Evolutionary conservation across 164 flowering plant genomes (phyloP).

Genomic region (Liquidambar formosana): DNA sequence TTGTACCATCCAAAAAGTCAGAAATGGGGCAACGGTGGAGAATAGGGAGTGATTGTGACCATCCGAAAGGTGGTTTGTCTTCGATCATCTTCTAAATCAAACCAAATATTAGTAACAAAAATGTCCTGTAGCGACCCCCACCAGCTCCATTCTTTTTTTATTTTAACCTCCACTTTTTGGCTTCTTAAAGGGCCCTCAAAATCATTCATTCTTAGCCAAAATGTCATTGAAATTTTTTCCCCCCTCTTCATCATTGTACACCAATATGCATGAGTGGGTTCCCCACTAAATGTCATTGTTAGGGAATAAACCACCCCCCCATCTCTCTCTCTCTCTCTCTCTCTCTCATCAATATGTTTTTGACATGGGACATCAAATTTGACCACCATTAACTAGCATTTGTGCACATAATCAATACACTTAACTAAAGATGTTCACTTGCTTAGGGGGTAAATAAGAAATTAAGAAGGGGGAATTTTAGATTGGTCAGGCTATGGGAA

Average conservation of each 20-base stretch:
- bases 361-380: background rate
- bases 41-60: no score
- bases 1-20: no score
- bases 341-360: constrained; percentile 12
- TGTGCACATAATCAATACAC: no score
- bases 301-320: constrained; percentile 2
- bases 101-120: no score
- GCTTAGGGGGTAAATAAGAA: no score
- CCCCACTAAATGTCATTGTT: constrained; percentile 14
- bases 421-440: no score
- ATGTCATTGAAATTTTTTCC: background rate
- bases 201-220: background rate
- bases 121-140: background rate
- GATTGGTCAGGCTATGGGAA: no score
- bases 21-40: no score
- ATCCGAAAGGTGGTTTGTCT: no score
- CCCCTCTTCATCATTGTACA: background rate
- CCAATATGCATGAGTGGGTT: constrained; percentile 10
- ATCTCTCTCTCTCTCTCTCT: background rate
- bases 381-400: background rate
- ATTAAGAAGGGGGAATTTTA: no score
- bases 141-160: background rate
- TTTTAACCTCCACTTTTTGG: background rate
- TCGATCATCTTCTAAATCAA: no score
- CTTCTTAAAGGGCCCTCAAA: constrained; percentile 18